Conservation (phyloP, 2,329 filamentous ascomycete genomes). For the Eutypella sp. region DNA sequence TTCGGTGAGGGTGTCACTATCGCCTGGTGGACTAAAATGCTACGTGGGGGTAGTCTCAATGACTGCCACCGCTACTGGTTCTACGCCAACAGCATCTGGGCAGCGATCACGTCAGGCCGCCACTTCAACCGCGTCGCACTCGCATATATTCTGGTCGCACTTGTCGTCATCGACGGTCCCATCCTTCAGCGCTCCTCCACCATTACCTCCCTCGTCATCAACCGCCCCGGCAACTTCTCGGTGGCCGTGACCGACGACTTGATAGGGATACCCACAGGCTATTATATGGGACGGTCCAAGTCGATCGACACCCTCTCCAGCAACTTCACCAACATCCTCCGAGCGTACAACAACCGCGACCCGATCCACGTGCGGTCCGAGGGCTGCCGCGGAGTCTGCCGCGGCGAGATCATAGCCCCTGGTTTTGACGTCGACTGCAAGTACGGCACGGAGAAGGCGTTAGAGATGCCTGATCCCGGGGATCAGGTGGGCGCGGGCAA, state of each 20-base stretch:
- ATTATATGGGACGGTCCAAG: not conserved
- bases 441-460: not conserved
- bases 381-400: not conserved
- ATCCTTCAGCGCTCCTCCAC: not conserved
- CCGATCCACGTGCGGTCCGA: not conserved
- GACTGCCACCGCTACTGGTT: not conserved
- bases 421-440: not conserved
- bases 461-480: not conserved
- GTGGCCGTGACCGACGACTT: not conserved
- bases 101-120: not conserved
- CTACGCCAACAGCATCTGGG: not conserved
- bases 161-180: not conserved
- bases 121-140: not conserved
- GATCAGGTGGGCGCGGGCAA: not conserved
- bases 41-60: not conserved
- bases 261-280: not conserved
- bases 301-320: not conserved
- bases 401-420: not conserved
- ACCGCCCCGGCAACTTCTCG: not conserved
- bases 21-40: not conserved
- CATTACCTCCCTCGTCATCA: not conserved
- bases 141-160: not conserved
- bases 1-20: not conserved
- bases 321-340: not conserved
- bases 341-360: not conserved